Evolutionary conservation across 768 basidiomycete genomes (phyloP), one percentile per base, ranked within the genome.

Genomic region (Lactifluus rugatus): DNA sequence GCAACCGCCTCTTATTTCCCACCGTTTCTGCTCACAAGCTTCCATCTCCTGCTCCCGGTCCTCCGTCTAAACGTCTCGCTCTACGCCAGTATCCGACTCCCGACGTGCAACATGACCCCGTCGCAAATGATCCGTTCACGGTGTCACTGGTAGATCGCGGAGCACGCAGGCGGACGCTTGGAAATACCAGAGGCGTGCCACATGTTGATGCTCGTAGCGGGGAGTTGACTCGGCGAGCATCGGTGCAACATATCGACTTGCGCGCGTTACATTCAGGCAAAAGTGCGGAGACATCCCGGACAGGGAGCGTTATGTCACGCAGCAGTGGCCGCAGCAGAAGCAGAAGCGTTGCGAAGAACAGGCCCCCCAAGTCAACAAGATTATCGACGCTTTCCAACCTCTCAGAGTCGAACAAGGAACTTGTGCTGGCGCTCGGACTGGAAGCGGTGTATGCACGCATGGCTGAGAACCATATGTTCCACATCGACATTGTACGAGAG

Each of bases 391-490:
- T 37, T 19, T 51, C 52, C 28, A 63, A 61, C 47, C 64, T 64
- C 23, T 62, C 65, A 11, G 58, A 64, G 17, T 45, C 58, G 16
- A 56, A 62, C 17, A 62, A 42, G 49, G 58, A 63, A n/a, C 63
- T 65, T 42, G 61, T 67, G 16, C 36, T 65, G 49, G 56, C 55
- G 32, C 53, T 71, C 6, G 75, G 74, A 2, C 64, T 75, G 14
- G 63, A 65, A 7, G 57, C 65, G 45, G 63, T 71, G 16, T 59
- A 81, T 2, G 63, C 68, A 10, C 66, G 66, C 56, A 77, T 83
- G 69, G 72, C 77, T 0, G 63, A 68, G 19, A 76, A 78, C 32
- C 77, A 80, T 42, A 75, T 75, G 16, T 77, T 77, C 57, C 67
- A 66, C 13, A 64, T 73, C 45, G 69, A 71, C 2, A 72, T 78